Evolutionary conservation across 1,139 yeast genomes (phyloP).

Genomic region (Lodderomyces metapsilosis): DNA sequence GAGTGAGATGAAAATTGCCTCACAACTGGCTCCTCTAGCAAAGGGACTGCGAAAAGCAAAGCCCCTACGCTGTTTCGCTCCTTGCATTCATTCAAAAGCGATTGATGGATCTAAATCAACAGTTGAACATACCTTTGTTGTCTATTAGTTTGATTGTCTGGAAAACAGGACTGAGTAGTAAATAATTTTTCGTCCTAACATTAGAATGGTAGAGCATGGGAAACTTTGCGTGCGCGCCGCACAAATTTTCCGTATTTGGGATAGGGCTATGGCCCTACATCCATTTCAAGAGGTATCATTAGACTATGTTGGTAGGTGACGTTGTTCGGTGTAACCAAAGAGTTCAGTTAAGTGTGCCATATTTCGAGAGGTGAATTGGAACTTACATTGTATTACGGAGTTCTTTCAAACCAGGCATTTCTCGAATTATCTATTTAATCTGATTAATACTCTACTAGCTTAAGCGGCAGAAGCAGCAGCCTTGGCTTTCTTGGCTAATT

Average conservation of each 20-base stretch:
- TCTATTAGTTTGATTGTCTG: not conserved
- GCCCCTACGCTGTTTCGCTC: not conserved
- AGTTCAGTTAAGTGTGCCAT: no score
- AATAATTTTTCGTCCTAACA: conserved; percentile 2
- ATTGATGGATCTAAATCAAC: not conserved
- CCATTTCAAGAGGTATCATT: no score
- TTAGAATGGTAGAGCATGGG: not conserved
- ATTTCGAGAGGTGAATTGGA: no score
- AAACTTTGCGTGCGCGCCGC: not conserved
- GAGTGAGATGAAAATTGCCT: no score
- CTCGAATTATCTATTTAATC: no score
- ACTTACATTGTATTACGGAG: no score
- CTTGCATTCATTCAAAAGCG: not conserved
- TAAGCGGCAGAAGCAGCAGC: conserved; percentile 26
- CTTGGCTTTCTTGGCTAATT: conserved; percentile 50
- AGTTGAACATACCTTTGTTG: conserved; percentile 1
- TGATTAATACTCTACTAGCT: not conserved
- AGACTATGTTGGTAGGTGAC: no score
- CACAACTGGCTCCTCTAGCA: not conserved
- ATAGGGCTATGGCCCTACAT: not conserved
- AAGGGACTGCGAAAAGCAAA: no score
- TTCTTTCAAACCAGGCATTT: no score
- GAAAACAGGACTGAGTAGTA: not conserved
- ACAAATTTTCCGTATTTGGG: not conserved
- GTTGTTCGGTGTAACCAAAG: no score